Evolutionary conservation across 805 yeast genomes (phyloP).

Genomic region (Metschnikowia rubicola): DNA sequence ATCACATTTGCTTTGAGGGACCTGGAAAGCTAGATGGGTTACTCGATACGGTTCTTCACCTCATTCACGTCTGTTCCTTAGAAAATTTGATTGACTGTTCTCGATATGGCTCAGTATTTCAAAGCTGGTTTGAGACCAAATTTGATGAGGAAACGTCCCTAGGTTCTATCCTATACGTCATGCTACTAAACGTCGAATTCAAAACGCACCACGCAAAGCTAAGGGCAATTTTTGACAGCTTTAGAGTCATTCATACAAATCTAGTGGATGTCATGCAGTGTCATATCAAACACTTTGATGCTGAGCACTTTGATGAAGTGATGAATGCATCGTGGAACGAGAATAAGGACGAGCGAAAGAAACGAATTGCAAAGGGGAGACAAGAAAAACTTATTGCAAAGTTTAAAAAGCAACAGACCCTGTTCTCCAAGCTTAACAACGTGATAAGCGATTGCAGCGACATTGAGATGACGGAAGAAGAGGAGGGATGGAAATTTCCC

Average conservation of each 20-base stretch:
- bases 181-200: conserved; percentile 41
- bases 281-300: conserved; percentile 25
- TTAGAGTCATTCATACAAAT: conserved; percentile 23
- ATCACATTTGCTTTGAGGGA: conserved; percentile 33
- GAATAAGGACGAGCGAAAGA: conserved; percentile 54
- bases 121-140: conserved; percentile 24
- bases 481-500: conserved; percentile 64
- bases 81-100: conserved; percentile 29
- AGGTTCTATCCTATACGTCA: conserved; percentile 34
- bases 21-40: conserved; percentile 51
- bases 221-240: conserved; percentile 47
- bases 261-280: conserved; percentile 19
- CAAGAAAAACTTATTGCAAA: conserved; percentile 71
- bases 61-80: conserved; percentile 56
- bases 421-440: conserved; percentile 58
- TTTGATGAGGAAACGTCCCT: conserved; percentile 28
- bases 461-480: conserved; percentile 39
- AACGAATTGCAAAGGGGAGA: conserved; percentile 64
- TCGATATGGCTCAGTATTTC: conserved; percentile 31
- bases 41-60: conserved; percentile 56
- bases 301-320: conserved; percentile 19
- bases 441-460: conserved; percentile 34
- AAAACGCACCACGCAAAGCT: conserved; percentile 49
- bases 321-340: conserved; percentile 18
- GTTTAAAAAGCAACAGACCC: conserved; percentile 73